phyloP scores from a whole-genome alignment of 2,329 filamentous ascomycete genomes.

The Epichloe hybrida region DNA sequence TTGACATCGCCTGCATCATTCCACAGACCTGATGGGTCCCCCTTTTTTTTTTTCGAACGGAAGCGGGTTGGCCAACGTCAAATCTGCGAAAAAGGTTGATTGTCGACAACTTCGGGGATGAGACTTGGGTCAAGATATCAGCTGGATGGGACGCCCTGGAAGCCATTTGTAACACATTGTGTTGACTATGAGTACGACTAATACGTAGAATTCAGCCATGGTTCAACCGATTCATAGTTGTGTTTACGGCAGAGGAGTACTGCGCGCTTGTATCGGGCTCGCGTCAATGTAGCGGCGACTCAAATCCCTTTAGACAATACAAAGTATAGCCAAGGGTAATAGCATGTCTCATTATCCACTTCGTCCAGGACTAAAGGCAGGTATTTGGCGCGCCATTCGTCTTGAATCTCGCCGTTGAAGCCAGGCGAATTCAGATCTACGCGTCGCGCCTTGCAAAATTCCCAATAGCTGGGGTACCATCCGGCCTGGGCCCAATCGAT shows the following conservation, averaged over 20 bases:
- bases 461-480: constrained; percentile 22
- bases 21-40: background rate
- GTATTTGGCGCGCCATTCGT: constrained; percentile 19
- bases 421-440: constrained; percentile 10
- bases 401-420: constrained; percentile 12
- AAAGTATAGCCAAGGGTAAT: constrained; percentile 20
- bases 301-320: constrained; percentile 5
- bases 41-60: background rate
- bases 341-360: constrained; percentile 18
- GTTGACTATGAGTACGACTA: background rate
- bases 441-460: constrained; percentile 16
- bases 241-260: too few species aligned
- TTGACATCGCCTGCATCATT: too few species aligned
- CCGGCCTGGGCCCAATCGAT: constrained; percentile 19
- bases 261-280: too few species aligned
- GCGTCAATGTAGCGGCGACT: background rate
- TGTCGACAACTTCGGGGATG: background rate
- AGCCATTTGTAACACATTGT: background rate
- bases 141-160: background rate
- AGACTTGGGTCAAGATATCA: background rate
- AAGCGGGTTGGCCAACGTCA: background rate
- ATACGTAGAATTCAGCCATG: background rate
- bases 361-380: constrained; percentile 17
- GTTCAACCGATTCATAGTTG: too few species aligned
- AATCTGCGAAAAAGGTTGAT: background rate